Percentiles rank a stretch among this genome's conserved stretches.
Conservation (phyloP, 2,329 filamentous ascomycete genomes). For the Canariomyces notabilis region DNA sequence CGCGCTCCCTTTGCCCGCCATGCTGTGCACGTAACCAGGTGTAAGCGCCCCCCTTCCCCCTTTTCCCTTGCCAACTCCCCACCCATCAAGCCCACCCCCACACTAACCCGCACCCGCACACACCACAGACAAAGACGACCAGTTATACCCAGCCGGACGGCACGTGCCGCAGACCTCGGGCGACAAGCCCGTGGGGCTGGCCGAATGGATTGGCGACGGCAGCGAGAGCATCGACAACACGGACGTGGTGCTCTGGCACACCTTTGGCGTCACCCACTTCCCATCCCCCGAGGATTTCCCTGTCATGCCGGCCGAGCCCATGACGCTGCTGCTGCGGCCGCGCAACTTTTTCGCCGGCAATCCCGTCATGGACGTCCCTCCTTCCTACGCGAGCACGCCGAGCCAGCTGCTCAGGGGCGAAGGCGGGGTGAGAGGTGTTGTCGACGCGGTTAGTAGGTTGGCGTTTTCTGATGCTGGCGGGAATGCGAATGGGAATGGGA, state of each 20-base stretch:
- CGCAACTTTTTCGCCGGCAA: conserved; percentile 79
- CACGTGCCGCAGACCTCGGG: conserved; percentile 87
- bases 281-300: conserved; percentile 87
- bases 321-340: conserved; percentile 73
- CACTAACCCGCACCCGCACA: too few species aligned
- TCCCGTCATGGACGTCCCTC: conserved; percentile 74
- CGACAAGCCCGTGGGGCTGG: conserved; percentile 66
- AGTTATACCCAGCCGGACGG: conserved; percentile 79
- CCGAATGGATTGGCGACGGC: conserved; percentile 71
- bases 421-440: conserved; percentile 39
- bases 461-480: conserved; percentile 22
- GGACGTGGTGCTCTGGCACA: conserved; percentile 89
- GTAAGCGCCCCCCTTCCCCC: conserved; percentile 47
- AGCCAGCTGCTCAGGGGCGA: conserved; percentile 53
- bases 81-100: background rate
- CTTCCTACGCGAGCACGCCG: conserved; percentile 67
- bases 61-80: background rate
- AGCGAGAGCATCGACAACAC: conserved; percentile 68
- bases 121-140: conserved; percentile 63
- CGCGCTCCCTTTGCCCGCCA: conserved; percentile 82
- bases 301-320: conserved; percentile 83
- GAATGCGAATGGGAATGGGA: background rate
- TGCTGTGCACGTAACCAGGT: conserved; percentile 83
- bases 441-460: conserved; percentile 44
- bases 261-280: conserved; percentile 87